These are phyloP conservation scores for Medicago truncatula DNA, from an alignment of 306 rosid genomes.

Conservation along the genomic window DNA sequence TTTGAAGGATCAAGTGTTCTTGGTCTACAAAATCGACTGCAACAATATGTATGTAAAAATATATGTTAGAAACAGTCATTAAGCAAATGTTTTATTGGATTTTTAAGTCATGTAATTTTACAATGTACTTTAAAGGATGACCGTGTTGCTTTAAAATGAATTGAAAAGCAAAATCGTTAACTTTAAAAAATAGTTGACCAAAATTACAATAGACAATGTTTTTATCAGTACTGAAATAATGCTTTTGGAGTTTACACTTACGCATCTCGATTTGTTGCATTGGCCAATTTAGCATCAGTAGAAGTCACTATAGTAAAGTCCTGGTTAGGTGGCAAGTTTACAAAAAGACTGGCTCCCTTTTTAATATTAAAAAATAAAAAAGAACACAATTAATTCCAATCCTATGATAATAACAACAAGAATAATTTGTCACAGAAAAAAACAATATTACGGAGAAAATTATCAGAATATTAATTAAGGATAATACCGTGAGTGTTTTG, in stretches of 20 bases:
- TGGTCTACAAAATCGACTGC: slow-evolving; percentile 45
- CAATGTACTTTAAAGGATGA: no score
- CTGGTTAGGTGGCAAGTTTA: slow-evolving; percentile 42
- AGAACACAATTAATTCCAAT: neutral
- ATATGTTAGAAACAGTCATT: no score
- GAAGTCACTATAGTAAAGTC: slow-evolving; percentile 51
- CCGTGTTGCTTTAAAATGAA: no score
- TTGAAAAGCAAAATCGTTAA: no score
- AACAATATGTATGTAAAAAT: neutral
- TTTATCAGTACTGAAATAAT: no score
- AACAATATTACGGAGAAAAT: no score
- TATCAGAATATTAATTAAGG: no score
- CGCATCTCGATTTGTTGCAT: slow-evolving; percentile 41
- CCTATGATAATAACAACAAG: neutral
- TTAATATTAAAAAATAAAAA: neutral
- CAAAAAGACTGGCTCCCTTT: slow-evolving; percentile 64
- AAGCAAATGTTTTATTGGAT: no score
- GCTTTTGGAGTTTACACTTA: slow-evolving; percentile 38
- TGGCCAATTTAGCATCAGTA: slow-evolving; percentile 49
- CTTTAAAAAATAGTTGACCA: no score
- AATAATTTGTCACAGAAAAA: neutral
- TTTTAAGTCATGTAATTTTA: no score
- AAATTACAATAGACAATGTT: no score
- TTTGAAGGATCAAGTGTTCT: slow-evolving; percentile 59
- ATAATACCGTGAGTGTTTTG: slow-evolving; percentile 26